These are phyloP conservation scores for Phyllosticta ampelicida DNA, from an alignment of 2,329 filamentous ascomycete genomes.

Conservation along the genomic window DNA sequence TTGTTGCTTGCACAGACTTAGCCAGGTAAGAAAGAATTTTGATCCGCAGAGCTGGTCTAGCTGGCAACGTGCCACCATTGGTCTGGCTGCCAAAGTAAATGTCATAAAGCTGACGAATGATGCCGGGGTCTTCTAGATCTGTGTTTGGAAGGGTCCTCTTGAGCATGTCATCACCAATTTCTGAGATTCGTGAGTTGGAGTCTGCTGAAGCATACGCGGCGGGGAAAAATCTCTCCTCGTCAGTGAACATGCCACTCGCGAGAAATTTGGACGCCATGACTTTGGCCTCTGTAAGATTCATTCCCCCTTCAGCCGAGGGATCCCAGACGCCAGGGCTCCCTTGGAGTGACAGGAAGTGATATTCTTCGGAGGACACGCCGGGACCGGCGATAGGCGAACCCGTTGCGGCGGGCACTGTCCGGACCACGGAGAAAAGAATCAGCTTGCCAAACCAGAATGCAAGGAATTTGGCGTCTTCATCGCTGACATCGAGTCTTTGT, in stretches of 20 bases:
- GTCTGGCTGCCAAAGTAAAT: conserved; percentile 50
- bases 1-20: conserved; percentile 65
- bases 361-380: conserved; percentile 55
- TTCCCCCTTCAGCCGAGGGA: conserved; percentile 45
- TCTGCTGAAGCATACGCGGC: conserved; percentile 76
- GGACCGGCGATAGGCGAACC: conserved; percentile 37
- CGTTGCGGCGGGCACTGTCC: conserved; percentile 15
- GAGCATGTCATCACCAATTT: conserved; percentile 79
- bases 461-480: conserved; percentile 63
- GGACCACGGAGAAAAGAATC: conserved; percentile 49
- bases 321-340: conserved; percentile 62
- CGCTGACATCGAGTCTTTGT: conserved; percentile 52
- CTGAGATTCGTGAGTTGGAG: conserved; percentile 66
- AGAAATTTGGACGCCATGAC: conserved; percentile 60
- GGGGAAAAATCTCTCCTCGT: conserved; percentile 72
- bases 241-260: conserved; percentile 74
- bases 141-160: conserved; percentile 62
- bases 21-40: conserved; percentile 65
- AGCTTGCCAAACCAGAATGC: conserved; percentile 68
- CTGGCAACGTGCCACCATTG: conserved; percentile 14
- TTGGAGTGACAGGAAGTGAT: conserved; percentile 55
- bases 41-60: conserved; percentile 61
- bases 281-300: conserved; percentile 61
- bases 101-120: conserved; percentile 57
- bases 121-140: conserved; percentile 56